Evolutionary conservation across 1,139 yeast genomes (phyloP), one percentile per base, ranked within the genome.

Genomic region (Trichomonascaceae sp.): DNA sequence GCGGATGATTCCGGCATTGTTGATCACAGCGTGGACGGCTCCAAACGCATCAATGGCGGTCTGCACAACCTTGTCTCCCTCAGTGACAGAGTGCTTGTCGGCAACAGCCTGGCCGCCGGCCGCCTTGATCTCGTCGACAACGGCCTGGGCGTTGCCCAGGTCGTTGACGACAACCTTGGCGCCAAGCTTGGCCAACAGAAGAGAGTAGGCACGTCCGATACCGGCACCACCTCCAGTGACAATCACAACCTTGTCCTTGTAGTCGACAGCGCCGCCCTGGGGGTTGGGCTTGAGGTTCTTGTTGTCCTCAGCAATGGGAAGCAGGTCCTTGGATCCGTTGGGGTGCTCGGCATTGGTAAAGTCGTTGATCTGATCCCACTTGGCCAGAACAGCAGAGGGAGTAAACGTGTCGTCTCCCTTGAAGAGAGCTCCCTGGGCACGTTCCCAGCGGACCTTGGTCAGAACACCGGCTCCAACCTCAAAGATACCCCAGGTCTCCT

Each of bases 201-300:
- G 60, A 15, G 97, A 94, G 59, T 89, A 93, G 42, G 87, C 82
- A 54, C 78, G 75, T 45, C 98, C 98, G 48, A 89, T 70, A 39
- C 98, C 98, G 38, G 84, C 79, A 48, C 96, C 97, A 34, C 95
- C 92, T 48, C 98, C 98, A 27, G 97, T 89, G 38, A 89, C 75
- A 43, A 89, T 71, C 33, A 84, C 96, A 39, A 87, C 96, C 61
- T 79, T 81, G 48, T 67, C 85, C 55, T 75, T 76, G 57, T 87
- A 64, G 28, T 82, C 70, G 28, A 75, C 69, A 3, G 45, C 40
- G 29, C 65, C 66, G 48, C 77, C 79, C 49, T 78, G 79, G 30
- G 66, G 62, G 43, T 68, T 65, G n/a, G 76, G 67, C 17, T 45
- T 37, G 17, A 45, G 40, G 31, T 47, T 36, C 25, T 42, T 38